Evolutionary conservation across 352 stramenopile species (phyloP), one percentile per base, ranked within the genome.

Genomic region (Phytopythium litorale): DNA sequence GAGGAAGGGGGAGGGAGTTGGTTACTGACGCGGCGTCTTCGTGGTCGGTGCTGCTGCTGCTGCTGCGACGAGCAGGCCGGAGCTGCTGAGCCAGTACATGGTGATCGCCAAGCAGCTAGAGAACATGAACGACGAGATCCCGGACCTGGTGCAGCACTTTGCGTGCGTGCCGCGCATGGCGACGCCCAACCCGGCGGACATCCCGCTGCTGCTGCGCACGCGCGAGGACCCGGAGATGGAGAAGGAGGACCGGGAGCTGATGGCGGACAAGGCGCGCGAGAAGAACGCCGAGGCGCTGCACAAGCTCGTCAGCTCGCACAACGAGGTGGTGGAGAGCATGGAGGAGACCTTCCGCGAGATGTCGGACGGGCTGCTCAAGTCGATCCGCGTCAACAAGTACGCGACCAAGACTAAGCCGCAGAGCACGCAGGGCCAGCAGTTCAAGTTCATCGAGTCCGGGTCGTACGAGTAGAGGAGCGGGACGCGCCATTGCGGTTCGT

Each of bases 91-190:
- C 56, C 84, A 94, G 71, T 94, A 88, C 66, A 88, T 91, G 78
- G 85, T 94, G 42, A 91, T 94, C 58, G 80, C 85, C 53, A 94
- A 94, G 68, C 85, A 94, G 63, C 68, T 94, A 25, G 85, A 94
- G 71, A 94, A 94, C 68, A 94, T 94, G 77, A 91, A 92, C 66
- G 83, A 94, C 28, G 85, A 94, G 56, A 89, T 94, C 54, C 85
- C 85, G 19, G 85, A 94, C 46, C 71, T 91, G 64, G 68, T 94
- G 62, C 85, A 92, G 70, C 85, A 94, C 56, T 94, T 92, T 62
- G 85, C 83, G 13, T 94, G 85, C 45, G 82, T 91, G 32, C 83
- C 85, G 54, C 79, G 83, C 51, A 92, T 94, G 83, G 83, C 83
- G 68, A 91, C 84, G 48, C 85, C 83, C 11, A 91, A 92, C 52